Evolutionary conservation across 1,284 basidiomycete genomes (phyloP).

Genomic region (Austroboletus novae-zelandiae): DNA sequence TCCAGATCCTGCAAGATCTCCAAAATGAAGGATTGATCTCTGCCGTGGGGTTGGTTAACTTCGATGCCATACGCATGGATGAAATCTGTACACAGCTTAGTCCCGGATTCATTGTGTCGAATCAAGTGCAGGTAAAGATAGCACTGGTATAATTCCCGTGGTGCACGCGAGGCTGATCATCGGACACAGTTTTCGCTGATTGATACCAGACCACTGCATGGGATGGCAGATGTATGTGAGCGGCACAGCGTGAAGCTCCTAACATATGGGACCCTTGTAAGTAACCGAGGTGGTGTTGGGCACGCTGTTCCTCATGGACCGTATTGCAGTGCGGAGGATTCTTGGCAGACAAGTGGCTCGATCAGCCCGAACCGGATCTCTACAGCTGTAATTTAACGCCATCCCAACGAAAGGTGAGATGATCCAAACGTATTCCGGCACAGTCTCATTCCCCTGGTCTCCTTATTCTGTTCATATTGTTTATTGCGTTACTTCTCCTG

Average conservation of each 20-base stretch:
- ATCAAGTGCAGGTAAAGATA: constrained; percentile 71
- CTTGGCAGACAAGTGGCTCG: constrained; percentile 73
- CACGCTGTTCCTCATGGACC: constrained; percentile 4
- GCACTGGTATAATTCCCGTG: background rate
- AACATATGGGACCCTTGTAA: constrained; percentile 77
- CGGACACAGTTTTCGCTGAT: constrained; percentile 71
- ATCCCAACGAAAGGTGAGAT: constrained; percentile 72
- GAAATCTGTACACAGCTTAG: constrained; percentile 75
- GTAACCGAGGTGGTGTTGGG: constrained; percentile 19
- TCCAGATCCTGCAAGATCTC: constrained; percentile 60
- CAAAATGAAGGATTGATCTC: constrained; percentile 60
- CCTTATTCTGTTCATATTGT: background rate
- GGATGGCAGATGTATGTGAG: constrained; percentile 73
- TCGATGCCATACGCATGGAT: constrained; percentile 69
- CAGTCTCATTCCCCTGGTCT: background rate
- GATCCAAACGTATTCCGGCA: background rate
- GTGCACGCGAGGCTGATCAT: constrained; percentile 11
- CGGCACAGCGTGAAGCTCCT: constrained; percentile 71
- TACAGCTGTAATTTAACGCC: constrained; percentile 65
- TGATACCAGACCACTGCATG: constrained; percentile 72
- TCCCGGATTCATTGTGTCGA: constrained; percentile 68
- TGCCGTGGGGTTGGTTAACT: constrained; percentile 76
- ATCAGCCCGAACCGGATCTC: constrained; percentile 63
- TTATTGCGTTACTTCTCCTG: background rate
- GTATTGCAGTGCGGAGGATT: constrained; percentile 73